phyloP scores from a whole-genome alignment of 805 yeast genomes.

The Yarrowia bubula region DNA sequence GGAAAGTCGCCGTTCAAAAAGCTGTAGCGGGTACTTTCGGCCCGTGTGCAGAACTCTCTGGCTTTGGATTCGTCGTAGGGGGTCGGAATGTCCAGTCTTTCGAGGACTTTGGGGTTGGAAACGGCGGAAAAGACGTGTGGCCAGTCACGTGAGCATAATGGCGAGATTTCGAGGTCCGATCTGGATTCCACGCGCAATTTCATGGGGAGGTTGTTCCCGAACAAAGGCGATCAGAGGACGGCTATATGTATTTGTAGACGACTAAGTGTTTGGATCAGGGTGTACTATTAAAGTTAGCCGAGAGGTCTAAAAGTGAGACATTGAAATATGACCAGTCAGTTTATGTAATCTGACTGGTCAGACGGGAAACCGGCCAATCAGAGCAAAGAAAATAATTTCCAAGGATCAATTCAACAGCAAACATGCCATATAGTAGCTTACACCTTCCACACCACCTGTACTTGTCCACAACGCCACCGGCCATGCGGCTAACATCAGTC shows the following conservation, averaged over 20 bases:
- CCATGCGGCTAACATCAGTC: conserved; percentile 12
- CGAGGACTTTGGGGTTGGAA: not conserved
- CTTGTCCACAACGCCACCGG: not conserved
- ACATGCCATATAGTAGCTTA: not conserved
- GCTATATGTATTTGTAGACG: too few relatives aligned
- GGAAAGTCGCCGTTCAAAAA: not conserved
- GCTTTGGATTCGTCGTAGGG: conserved; percentile 12
- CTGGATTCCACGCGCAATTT: not conserved
- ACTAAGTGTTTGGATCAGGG: too few relatives aligned
- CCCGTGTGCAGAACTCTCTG: not conserved
- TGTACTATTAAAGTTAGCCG: too few relatives aligned
- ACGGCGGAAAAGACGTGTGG: not conserved
- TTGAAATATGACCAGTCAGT: too few relatives aligned
- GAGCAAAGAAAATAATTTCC: too few relatives aligned
- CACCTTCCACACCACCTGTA: not conserved
- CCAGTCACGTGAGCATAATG: not conserved
- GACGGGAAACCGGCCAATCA: too few relatives aligned
- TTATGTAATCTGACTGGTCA: too few relatives aligned
- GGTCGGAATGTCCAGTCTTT: conserved; percentile 1
- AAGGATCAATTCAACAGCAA: too few relatives aligned
- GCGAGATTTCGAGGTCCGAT: not conserved
- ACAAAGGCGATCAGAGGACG: too few relatives aligned
- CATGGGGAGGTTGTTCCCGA: not conserved
- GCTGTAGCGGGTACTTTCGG: not conserved
- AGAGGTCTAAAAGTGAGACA: too few relatives aligned